phyloP scores from a whole-genome alignment of 352 stramenopile genomes.

The Globisporangium spiculum region DNA sequence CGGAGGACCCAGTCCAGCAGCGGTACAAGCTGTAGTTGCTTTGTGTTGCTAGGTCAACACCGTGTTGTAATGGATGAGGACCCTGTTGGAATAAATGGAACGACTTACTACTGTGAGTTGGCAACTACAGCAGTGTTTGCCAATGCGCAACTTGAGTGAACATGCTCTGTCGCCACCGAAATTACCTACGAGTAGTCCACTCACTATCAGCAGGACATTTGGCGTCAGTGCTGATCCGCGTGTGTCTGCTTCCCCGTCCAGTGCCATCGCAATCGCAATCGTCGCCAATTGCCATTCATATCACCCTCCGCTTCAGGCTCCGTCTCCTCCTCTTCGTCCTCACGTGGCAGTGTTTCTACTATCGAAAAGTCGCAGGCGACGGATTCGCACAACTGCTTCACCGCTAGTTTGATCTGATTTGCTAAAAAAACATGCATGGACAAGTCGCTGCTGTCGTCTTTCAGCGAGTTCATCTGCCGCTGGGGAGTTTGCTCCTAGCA shows the following conservation, averaged over 20 bases:
- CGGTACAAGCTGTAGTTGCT: constrained; percentile 50
- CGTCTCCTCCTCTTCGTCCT: neutral
- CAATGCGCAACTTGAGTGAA: neutral
- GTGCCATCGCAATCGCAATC: neutral
- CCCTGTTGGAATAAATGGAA: neutral
- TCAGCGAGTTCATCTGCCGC: too few relatives aligned
- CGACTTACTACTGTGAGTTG: neutral
- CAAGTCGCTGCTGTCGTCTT: too few relatives aligned
- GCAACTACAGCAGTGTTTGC: neutral
- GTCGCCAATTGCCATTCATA: neutral
- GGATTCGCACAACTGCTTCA: neutral
- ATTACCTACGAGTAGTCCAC: too few relatives aligned
- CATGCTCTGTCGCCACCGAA: too few relatives aligned
- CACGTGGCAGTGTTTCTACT: neutral
- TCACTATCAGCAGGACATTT: neutral
- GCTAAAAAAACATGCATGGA: too few relatives aligned
- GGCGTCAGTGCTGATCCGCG: neutral
- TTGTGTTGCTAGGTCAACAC: neutral
- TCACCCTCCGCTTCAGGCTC: neutral
- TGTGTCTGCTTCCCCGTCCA: neutral
- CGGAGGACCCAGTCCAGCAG: constrained; percentile 53
- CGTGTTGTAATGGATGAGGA: neutral
- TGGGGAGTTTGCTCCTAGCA: too few relatives aligned
- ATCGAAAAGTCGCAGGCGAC: neutral
- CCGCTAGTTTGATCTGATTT: neutral